Evolutionary conservation across 176 grass and related monocot species (phyloP).

Genomic region (Triticum urartu): DNA sequence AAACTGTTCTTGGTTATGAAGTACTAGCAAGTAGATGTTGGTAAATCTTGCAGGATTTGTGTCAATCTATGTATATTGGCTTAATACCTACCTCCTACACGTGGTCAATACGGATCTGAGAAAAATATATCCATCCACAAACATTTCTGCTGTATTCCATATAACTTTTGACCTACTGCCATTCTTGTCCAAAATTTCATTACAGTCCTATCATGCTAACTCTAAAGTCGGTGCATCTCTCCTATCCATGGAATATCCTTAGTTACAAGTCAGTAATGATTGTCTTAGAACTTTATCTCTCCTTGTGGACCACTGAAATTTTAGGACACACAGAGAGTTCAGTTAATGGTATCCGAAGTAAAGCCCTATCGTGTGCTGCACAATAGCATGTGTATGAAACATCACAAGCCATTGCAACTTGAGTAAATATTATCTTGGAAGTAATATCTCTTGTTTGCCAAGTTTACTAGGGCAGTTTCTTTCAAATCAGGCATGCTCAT

Average conservation of each 20-base stretch:
- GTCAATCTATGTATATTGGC: not conserved
- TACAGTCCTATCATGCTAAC: not conserved
- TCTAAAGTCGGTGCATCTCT: not conserved
- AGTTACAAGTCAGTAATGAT: not conserved
- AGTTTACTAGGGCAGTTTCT: not conserved
- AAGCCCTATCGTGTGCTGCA: not conserved
- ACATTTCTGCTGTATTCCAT: not conserved
- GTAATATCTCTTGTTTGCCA: not conserved
- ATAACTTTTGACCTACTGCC: not conserved
- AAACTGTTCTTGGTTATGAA: not conserved
- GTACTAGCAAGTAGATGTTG: not conserved
- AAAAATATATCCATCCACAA: not conserved
- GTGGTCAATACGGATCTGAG: not conserved
- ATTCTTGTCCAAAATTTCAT: not conserved
- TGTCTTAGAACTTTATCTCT: not conserved
- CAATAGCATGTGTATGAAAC: not conserved
- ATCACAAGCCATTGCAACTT: not conserved
- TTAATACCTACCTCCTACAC: not conserved
- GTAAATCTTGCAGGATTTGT: not conserved
- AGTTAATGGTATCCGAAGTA: not conserved
- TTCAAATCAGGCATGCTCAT: not conserved
- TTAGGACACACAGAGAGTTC: not conserved
- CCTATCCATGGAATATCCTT: not conserved
- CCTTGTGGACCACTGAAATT: not conserved
- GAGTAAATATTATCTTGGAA: not conserved